Conservation (phyloP, 768 basidiomycete genomes). For the Phlegmacium glaucopus region DNA sequence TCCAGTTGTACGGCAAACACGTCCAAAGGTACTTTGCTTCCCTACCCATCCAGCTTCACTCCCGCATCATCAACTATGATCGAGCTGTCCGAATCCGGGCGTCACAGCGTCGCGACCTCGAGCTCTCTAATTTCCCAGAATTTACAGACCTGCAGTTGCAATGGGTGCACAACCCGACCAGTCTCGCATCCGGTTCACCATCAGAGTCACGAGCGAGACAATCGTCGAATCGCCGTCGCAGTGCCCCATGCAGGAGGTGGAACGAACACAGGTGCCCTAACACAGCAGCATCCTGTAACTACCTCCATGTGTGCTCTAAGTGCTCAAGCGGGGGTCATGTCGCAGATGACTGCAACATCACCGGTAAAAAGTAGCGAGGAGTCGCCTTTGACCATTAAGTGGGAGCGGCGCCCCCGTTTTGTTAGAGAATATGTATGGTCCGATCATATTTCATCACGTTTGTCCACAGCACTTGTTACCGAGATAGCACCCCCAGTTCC, state of each 20-base stretch:
- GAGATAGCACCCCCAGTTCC: too few species aligned
- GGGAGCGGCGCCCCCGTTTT: too few species aligned
- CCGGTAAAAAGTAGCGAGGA: too few species aligned
- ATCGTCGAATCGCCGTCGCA: not conserved
- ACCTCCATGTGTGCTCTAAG: slow-evolving; percentile 13
- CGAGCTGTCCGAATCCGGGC: slow-evolving; percentile 8
- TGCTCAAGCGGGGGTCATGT: slow-evolving; percentile 9
- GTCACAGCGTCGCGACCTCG: slow-evolving; percentile 5
- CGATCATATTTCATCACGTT: too few species aligned
- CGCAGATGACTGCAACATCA: too few species aligned
- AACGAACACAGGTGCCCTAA: slow-evolving; percentile 14
- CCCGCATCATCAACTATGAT: slow-evolving; percentile 26
- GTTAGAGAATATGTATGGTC: too few species aligned
- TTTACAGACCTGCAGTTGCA: slow-evolving; percentile 14
- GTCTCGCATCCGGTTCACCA: not conserved
- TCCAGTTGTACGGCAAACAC: not conserved
- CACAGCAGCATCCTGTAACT: slow-evolving; percentile 9
- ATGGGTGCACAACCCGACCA: slow-evolving; percentile 7
- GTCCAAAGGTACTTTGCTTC: slow-evolving; percentile 9
- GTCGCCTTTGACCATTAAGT: too few species aligned
- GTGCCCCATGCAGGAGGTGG: slow-evolving; percentile 11
- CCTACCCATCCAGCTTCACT: slow-evolving; percentile 12
- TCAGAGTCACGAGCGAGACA: too few species aligned
- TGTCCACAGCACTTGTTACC: too few species aligned
- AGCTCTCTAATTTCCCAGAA: slow-evolving; percentile 10